Conservation (phyloP, 176 grass and related monocot genomes). For the Typha latifolia region DNA sequence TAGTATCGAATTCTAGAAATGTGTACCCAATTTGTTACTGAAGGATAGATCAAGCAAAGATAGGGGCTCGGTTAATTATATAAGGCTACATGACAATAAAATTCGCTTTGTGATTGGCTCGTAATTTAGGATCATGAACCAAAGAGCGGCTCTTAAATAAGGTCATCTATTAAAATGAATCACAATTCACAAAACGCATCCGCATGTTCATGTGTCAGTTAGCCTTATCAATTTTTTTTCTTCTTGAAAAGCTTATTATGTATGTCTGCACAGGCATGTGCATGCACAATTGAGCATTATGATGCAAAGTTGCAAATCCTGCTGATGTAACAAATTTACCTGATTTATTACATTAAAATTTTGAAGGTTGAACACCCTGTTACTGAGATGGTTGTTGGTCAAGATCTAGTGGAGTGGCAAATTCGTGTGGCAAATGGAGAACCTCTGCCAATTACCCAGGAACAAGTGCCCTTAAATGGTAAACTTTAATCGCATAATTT, state of each 20-base stretch:
- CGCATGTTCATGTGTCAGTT: neutral
- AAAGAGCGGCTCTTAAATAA: no score
- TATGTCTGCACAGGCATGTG: neutral
- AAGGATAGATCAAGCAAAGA: no score
- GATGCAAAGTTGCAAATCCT: neutral
- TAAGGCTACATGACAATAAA: no score
- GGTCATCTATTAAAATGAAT: no score
- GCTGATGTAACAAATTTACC: neutral
- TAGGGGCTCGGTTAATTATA: no score
- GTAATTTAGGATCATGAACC: no score
- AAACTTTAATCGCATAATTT: slow-evolving; percentile 13
- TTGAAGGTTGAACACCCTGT: slow-evolving; percentile 93
- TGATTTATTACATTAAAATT: slow-evolving; percentile 15
- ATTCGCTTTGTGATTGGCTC: no score
- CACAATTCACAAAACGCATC: no score
- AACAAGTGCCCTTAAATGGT: slow-evolving; percentile 78
- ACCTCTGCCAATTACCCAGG: slow-evolving; percentile 56
- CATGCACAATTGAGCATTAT: neutral
- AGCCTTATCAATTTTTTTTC: neutral
- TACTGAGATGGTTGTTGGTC: slow-evolving; percentile 90
- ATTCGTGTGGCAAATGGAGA: slow-evolving; percentile 95
- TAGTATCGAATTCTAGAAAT: no score
- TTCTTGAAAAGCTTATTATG: neutral
- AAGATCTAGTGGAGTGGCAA: slow-evolving; percentile 99
- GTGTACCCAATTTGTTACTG: no score